Base-by-base conservation (phyloP, 352 stramenopile species). In the Phytophthora europaea region DNA sequence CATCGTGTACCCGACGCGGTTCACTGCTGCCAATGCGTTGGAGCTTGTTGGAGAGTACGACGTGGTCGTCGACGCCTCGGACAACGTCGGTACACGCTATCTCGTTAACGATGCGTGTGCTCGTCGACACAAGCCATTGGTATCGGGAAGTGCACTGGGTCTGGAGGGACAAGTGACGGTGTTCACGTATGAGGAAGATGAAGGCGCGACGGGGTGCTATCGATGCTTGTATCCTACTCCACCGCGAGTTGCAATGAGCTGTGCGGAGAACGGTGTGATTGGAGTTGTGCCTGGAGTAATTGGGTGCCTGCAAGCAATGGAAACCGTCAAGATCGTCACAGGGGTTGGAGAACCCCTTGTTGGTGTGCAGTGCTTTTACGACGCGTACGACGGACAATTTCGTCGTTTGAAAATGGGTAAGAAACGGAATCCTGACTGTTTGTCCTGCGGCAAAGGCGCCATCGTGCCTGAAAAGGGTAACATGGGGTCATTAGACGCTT, bases 81-180 rank as follows among this genome's bases (percentile, higher is more conserved):
- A 99, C 71, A 99, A 99, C 80, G 89, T 97, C 13, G 66, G 73
- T 51, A 99, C 98, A 26, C 88, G 98, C 20, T 99, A 99, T 76
- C 80, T 99, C 33, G 75, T 98, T 15, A 99, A 99, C 60, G 97
- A 99, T 76, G 94, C 89, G 1, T 99, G 98, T 68, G 91, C 98
- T 22, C 47, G 93, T 12, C 65, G 66, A 3, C 73, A 70, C 3
- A 98, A 93, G 72, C 88, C 94, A 38, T 82, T 99, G 28, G 91
- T 99, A 18, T 99, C 94, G 0, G 98, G 96, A 20, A 99, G 94
- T 75, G 98, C 98, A 4, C 87, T 99, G 40, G 98, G 97, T 0
- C 78, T 97, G 8, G 97, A 99, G 72, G 98, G 98, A 15, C 97
- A 99, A 72, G 85, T 99, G 26, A 98, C 97, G 0, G 96, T 99